Percentiles rank a stretch among this genome's conserved stretches.
These are phyloP conservation scores for Trichophyton equinum DNA, from an alignment of 2,329 filamentous ascomycete genomes.

Conservation along the genomic window DNA sequence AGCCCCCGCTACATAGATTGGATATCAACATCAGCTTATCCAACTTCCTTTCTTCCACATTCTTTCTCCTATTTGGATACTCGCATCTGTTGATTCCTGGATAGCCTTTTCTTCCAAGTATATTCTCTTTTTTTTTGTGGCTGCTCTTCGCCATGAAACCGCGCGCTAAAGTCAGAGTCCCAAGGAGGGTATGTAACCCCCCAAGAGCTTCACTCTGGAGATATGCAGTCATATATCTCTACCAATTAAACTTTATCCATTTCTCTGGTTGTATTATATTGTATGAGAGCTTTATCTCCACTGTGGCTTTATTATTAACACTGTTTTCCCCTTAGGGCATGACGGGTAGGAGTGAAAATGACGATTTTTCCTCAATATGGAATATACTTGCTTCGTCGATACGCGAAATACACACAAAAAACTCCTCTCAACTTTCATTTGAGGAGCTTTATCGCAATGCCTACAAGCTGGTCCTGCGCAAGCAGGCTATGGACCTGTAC, in stretches of 20 bases:
- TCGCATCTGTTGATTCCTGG: neutral
- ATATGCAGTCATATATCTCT: neutral
- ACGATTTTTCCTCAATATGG: constrained; percentile 85
- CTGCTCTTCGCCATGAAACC: constrained; percentile 33
- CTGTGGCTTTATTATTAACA: neutral
- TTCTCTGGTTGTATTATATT: neutral
- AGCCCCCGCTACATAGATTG: neutral
- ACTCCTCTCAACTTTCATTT: constrained; percentile 80
- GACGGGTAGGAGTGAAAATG: constrained; percentile 41
- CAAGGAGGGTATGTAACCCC: constrained; percentile 47
- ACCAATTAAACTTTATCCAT: neutral
- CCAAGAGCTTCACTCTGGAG: neutral
- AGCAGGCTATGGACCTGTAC: constrained; percentile 73
- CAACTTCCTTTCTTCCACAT: neutral
- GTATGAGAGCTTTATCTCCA: neutral
- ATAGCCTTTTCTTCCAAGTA: neutral
- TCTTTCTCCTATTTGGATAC: neutral
- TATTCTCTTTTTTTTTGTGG: neutral
- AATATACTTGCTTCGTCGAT: constrained; percentile 62
- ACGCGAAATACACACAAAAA: constrained; percentile 79
- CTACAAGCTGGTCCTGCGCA: constrained; percentile 86
- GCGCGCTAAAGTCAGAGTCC: constrained; percentile 53
- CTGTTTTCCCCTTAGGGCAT: constrained; percentile 37
- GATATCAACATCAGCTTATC: neutral
- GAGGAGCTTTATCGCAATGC: constrained; percentile 89